Conservation (phyloP, 2,329 filamentous ascomycete genomes). For the Fusarium lyarnte region DNA sequence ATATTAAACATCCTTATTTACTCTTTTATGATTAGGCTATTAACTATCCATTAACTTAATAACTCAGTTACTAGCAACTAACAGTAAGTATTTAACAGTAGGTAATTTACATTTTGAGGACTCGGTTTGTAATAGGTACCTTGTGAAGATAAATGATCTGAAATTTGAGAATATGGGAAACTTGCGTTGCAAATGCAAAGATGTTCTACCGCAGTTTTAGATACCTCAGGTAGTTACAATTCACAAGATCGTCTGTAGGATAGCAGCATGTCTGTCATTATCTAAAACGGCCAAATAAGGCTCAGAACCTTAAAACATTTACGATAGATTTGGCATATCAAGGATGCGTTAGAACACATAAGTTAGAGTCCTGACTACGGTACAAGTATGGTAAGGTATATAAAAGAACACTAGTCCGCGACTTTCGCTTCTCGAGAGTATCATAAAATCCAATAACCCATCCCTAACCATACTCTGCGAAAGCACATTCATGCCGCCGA, state of each 20-base stretch:
- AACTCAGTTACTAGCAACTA: not conserved
- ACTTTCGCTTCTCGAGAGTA: constrained; percentile 5
- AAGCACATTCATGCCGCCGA: not conserved
- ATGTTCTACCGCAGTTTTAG: not conserved
- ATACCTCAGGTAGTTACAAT: not conserved
- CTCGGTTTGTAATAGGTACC: not conserved
- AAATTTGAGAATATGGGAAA: not conserved
- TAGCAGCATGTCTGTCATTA: not conserved
- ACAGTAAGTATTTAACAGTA: not conserved
- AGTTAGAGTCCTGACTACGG: not conserved
- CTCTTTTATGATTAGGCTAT: too few species aligned
- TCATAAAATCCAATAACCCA: constrained; percentile 22
- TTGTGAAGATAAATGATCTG: not conserved
- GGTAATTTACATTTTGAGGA: not conserved
- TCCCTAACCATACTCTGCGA: constrained; percentile 1
- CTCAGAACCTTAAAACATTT: not conserved
- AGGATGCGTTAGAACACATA: not conserved
- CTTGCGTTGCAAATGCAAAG: not conserved
- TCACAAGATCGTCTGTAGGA: not conserved
- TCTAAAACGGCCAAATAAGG: not conserved
- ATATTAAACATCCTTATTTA: too few species aligned
- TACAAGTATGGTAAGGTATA: not conserved
- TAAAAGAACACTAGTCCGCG: not conserved
- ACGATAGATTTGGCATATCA: not conserved
- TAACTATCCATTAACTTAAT: not conserved